Percentiles rank a stretch among this genome's conserved stretches.
These are phyloP conservation scores for Tulasnella sp. DNA, from an alignment of 768 basidiomycete species.

Conservation along the genomic window DNA sequence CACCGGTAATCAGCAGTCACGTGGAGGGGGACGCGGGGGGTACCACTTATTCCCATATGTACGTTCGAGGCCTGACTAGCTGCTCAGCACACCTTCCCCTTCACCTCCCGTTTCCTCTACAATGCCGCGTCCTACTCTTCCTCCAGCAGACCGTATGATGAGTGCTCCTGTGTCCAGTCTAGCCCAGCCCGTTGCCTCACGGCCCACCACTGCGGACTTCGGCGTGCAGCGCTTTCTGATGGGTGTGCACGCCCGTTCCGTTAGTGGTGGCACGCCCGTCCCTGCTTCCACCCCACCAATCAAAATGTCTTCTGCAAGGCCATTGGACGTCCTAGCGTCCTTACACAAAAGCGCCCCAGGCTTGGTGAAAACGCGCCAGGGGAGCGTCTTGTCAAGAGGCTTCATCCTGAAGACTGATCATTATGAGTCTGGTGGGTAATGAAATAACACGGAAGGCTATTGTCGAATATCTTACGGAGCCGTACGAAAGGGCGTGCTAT, in stretches of 20 bases:
- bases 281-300: neutral
- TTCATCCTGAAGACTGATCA: slow-evolving; percentile 93
- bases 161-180: neutral
- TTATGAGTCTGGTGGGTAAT: slow-evolving; percentile 53
- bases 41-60: no score
- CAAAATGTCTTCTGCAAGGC: neutral
- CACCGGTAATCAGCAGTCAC: no score
- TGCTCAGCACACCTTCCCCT: no score
- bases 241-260: slow-evolving; percentile 1
- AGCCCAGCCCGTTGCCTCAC: neutral
- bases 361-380: slow-evolving; percentile 69
- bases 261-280: neutral
- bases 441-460: neutral
- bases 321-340: slow-evolving; percentile 13
- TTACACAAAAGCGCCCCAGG: slow-evolving; percentile 16
- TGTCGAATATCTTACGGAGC: slow-evolving; percentile 13
- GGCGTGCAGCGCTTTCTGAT: no score
- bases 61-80: no score
- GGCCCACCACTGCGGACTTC: neutral
- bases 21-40: no score
- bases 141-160: slow-evolving; percentile 3
- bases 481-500: slow-evolving; percentile 60
- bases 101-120: neutral
- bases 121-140: neutral
- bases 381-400: slow-evolving; percentile 73